A percentile compares a stretch with the other conserved stretches of the same genome.
phyloP scores from a whole-genome alignment of 805 yeast genomes.

The Ogataea dorogensis region DNA sequence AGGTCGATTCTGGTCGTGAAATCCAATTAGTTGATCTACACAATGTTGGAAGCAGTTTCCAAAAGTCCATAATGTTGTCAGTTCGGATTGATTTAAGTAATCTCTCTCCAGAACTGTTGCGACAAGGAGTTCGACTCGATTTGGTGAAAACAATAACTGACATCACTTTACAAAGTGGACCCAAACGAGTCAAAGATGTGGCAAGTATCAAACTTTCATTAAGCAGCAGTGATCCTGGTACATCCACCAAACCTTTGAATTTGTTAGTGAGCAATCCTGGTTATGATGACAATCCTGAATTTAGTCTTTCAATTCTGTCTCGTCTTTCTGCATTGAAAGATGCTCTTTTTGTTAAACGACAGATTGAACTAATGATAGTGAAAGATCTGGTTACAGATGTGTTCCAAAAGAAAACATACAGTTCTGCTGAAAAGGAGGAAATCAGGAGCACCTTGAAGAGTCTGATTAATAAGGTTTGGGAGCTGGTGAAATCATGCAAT shows the following conservation, averaged over 20 bases:
- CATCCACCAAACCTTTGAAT: slow-evolving; percentile 22
- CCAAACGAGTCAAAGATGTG: slow-evolving; percentile 4
- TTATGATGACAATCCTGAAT: slow-evolving; percentile 13
- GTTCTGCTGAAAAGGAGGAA: slow-evolving; percentile 17
- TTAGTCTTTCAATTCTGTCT: slow-evolving; percentile 28
- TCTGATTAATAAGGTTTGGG: slow-evolving; percentile 27
- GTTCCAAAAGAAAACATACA: slow-evolving; percentile 15
- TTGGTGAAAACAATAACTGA: slow-evolving; percentile 11
- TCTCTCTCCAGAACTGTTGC: slow-evolving; percentile 15
- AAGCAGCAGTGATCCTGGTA: slow-evolving; percentile 2
- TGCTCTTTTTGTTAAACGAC: slow-evolving; percentile 34
- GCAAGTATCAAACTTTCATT: slow-evolving; percentile 14
- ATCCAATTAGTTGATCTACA: slow-evolving; percentile 11
- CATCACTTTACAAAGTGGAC: slow-evolving; percentile 6
- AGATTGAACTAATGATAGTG: slow-evolving; percentile 36
- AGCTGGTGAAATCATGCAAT: slow-evolving; percentile 24
- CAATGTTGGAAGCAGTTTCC: slow-evolving; percentile 24
- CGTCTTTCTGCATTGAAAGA: slow-evolving; percentile 36
- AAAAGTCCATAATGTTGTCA: slow-evolving; percentile 25
- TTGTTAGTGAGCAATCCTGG: slow-evolving; percentile 21
- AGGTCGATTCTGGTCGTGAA: background rate
- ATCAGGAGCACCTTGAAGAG: slow-evolving; percentile 18
- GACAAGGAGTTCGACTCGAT: slow-evolving; percentile 18
- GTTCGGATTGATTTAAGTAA: slow-evolving; percentile 22
- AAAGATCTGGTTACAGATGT: slow-evolving; percentile 21